Percentiles rank a stretch among this genome's conserved stretches.
These are phyloP conservation scores for Sanghuangporus baumii DNA, from an alignment of 1,284 basidiomycete genomes.

Conservation along the genomic window DNA sequence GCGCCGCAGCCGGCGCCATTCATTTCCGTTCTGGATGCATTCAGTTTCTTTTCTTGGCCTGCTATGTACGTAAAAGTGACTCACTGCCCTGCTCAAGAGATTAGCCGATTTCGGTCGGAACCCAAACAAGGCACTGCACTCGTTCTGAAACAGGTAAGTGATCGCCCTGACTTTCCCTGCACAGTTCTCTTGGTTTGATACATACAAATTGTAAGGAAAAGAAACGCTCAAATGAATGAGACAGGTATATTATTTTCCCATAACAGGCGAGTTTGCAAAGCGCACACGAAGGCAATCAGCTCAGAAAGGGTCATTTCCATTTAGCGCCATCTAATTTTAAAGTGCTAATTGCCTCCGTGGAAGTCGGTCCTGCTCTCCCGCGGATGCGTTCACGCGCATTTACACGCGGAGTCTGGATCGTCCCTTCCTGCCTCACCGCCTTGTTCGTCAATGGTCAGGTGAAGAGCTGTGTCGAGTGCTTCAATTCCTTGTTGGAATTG, in stretches of 20 bases:
- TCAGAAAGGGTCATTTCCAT: too few species aligned
- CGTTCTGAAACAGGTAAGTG: background rate
- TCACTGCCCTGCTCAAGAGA: background rate
- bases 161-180: background rate
- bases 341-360: background rate
- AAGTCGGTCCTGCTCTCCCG: too few species aligned
- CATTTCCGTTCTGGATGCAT: constrained; percentile 1
- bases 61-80: background rate
- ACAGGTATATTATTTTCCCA: too few species aligned
- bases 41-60: background rate
- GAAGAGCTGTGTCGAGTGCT: background rate
- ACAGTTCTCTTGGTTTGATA: too few species aligned
- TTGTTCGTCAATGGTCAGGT: background rate
- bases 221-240: too few species aligned
- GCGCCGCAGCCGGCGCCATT: background rate
- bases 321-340: too few species aligned
- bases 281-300: too few species aligned
- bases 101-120: background rate
- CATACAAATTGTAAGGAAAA: too few species aligned
- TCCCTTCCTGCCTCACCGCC: background rate
- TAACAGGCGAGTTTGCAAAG: too few species aligned
- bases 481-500: background rate
- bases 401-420: background rate
- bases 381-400: background rate
- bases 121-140: too few species aligned